Conservation (phyloP, 768 basidiomycete genomes). For the Trametes sanguinea region DNA sequence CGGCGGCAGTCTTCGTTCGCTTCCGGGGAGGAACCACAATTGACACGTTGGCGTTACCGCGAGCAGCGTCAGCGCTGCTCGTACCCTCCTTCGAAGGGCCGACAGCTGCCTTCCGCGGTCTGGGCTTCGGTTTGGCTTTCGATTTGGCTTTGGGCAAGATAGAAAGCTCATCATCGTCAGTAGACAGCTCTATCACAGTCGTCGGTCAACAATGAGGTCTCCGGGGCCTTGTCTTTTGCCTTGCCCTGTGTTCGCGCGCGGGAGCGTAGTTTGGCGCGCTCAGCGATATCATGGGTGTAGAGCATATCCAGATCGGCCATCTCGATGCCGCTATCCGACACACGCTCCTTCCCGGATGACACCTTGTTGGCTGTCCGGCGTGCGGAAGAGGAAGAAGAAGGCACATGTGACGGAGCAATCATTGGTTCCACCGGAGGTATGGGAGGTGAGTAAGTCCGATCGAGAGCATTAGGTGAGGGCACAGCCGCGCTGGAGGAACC, state of each 20-base stretch:
- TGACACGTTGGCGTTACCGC: constrained; percentile 8
- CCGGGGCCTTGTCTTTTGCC: constrained; percentile 4
- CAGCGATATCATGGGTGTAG: constrained; percentile 32
- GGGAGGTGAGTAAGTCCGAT: background rate
- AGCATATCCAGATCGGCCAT: constrained; percentile 3
- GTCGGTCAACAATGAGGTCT: background rate
- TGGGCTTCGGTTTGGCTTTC: constrained; percentile 16
- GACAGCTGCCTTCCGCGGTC: background rate
- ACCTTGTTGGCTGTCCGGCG: background rate
- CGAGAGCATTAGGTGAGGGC: background rate
- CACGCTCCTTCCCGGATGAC: constrained; percentile 1
- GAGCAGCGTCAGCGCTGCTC: background rate
- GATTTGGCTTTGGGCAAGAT: constrained; percentile 21
- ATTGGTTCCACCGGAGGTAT: background rate
- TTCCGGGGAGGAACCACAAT: constrained; percentile 12
- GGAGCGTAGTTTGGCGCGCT: constrained; percentile 36
- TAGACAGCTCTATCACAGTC: constrained; percentile 34
- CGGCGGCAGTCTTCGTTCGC: constrained; percentile 17
- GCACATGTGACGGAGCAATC: background rate
- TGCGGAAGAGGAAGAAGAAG: constrained; percentile 2
- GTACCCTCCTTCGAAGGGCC: background rate
- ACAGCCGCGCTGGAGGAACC: background rate
- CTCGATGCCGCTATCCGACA: constrained; percentile 14
- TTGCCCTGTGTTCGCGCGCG: constrained; percentile 25
- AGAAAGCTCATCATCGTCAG: constrained; percentile 35